Percentiles rank a stretch among this genome's conserved stretches.
Evolutionary conservation across 805 yeast species (phyloP).

Genomic region (Kazachstania taianensis): DNA sequence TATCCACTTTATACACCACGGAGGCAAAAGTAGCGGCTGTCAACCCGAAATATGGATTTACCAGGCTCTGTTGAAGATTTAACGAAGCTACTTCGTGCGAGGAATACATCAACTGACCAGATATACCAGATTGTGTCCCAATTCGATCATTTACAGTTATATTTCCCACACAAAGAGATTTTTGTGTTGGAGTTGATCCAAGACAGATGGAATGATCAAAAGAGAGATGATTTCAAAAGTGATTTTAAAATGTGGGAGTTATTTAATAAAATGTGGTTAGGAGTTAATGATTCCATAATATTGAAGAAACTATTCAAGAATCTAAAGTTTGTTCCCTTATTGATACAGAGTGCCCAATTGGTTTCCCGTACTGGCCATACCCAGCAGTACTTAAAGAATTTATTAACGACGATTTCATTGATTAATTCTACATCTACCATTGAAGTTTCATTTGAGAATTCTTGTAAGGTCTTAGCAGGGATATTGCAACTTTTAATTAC

Average conservation of each 20-base stretch:
- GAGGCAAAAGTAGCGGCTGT: too few relatives aligned
- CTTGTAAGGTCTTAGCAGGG: conserved; percentile 16
- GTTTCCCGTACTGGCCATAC: not conserved
- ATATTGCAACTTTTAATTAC: not conserved
- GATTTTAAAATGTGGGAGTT: conserved; percentile 41
- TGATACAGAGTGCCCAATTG: conserved; percentile 14
- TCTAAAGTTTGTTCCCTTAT: conserved; percentile 30
- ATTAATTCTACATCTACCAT: conserved; percentile 20
- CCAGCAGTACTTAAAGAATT: conserved; percentile 8
- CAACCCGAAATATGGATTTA: conserved; percentile 11
- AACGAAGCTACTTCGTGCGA: conserved; percentile 50
- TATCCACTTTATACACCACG: too few relatives aligned
- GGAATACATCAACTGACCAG: conserved; percentile 34
- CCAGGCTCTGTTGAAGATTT: conserved; percentile 37
- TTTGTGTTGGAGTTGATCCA: conserved; percentile 51
- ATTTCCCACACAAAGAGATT: conserved; percentile 43
- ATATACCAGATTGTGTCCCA: conserved; percentile 31
- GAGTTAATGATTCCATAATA: conserved; percentile 19
- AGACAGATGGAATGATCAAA: conserved; percentile 48
- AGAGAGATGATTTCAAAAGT: conserved; percentile 35
- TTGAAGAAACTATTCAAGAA: conserved; percentile 36
- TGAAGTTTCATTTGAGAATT: conserved; percentile 19
- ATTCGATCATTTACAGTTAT: conserved; percentile 31
- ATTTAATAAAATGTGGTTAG: conserved; percentile 33
- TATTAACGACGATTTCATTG: conserved; percentile 13